Conservation (phyloP, 257 asterid genomes). For the Leonotis leonurus region DNA sequence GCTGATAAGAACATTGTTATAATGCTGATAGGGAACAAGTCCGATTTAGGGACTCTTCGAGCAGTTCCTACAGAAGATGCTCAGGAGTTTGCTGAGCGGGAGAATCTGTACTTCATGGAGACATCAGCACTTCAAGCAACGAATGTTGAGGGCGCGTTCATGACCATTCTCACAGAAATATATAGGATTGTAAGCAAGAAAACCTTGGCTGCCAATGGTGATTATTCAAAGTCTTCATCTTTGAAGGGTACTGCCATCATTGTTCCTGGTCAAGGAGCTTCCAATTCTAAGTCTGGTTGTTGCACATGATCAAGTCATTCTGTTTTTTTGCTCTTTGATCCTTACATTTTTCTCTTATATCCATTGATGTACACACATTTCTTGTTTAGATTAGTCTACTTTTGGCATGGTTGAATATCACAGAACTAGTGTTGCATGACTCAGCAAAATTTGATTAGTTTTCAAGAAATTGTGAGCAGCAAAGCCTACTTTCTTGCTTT, state of each 20-base stretch:
- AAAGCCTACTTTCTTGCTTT: neutral
- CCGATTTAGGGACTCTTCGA: slow-evolving; percentile 62
- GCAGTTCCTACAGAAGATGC: slow-evolving; percentile 72
- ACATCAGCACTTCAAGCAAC: slow-evolving; percentile 66
- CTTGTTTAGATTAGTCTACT: neutral
- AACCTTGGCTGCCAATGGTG: slow-evolving; percentile 39
- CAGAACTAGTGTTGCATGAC: slow-evolving; percentile 2
- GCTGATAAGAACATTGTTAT: slow-evolving; percentile 70
- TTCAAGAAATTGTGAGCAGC: slow-evolving; percentile 10
- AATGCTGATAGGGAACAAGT: slow-evolving; percentile 65
- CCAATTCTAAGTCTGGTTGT: slow-evolving; percentile 48
- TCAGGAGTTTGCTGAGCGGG: slow-evolving; percentile 63
- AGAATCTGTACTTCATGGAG: slow-evolving; percentile 65
- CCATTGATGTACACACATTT: slow-evolving; percentile 6
- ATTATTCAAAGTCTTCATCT: slow-evolving; percentile 37
- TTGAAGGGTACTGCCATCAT: slow-evolving; percentile 60
- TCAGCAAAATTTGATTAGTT: neutral
- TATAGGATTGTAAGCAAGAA: slow-evolving; percentile 60
- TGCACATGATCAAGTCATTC: slow-evolving; percentile 36
- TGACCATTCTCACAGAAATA: slow-evolving; percentile 57
- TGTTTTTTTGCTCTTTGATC: neutral
- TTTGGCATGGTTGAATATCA: neutral
- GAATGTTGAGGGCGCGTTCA: slow-evolving; percentile 63
- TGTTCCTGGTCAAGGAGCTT: slow-evolving; percentile 43
- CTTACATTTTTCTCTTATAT: neutral